Evolutionary conservation across 2,329 filamentous ascomycete species (phyloP).

Genomic region (Xylariaceae sp.): DNA sequence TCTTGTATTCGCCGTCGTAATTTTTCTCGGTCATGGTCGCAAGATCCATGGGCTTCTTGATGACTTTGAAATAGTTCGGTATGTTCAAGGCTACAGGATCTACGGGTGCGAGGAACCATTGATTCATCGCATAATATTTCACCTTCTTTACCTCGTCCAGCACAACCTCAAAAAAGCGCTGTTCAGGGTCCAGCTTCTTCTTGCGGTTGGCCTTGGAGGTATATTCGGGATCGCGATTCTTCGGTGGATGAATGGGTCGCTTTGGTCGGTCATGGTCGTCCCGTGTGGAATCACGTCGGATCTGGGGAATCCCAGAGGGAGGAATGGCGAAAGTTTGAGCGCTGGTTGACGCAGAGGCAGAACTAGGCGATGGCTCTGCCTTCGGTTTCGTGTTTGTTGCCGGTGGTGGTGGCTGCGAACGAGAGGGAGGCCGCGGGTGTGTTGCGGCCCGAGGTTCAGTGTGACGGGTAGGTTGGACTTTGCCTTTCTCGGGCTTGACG

Average conservation of each 20-base stretch:
- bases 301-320: slow-evolving; percentile 72
- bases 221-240: slow-evolving; percentile 88
- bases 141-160: slow-evolving; percentile 71
- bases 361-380: slow-evolving; percentile 29
- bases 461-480: slow-evolving; percentile 44
- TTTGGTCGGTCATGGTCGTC: slow-evolving; percentile 78
- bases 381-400: slow-evolving; percentile 36
- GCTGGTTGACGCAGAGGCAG: slow-evolving; percentile 39
- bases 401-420: slow-evolving; percentile 28
- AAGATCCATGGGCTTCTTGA: slow-evolving; percentile 97
- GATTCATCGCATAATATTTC: slow-evolving; percentile 64
- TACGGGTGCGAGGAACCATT: slow-evolving; percentile 76
- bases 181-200: slow-evolving; percentile 83
- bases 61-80: slow-evolving; percentile 84
- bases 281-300: slow-evolving; percentile 78
- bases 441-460: slow-evolving; percentile 41
- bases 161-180: slow-evolving; percentile 84
- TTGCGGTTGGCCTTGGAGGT: slow-evolving; percentile 71
- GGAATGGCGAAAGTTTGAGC: slow-evolving; percentile 68
- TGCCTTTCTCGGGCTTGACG: slow-evolving; percentile 56
- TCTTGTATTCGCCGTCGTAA: slow-evolving; percentile 72
- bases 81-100: slow-evolving; percentile 93
- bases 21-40: slow-evolving; percentile 76
- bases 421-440: slow-evolving; percentile 34
- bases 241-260: slow-evolving; percentile 87